Evolutionary conservation across 2,329 filamentous ascomycete species (phyloP), one percentile per base, ranked within the genome.

Genomic region (Colletotrichum filicis): DNA sequence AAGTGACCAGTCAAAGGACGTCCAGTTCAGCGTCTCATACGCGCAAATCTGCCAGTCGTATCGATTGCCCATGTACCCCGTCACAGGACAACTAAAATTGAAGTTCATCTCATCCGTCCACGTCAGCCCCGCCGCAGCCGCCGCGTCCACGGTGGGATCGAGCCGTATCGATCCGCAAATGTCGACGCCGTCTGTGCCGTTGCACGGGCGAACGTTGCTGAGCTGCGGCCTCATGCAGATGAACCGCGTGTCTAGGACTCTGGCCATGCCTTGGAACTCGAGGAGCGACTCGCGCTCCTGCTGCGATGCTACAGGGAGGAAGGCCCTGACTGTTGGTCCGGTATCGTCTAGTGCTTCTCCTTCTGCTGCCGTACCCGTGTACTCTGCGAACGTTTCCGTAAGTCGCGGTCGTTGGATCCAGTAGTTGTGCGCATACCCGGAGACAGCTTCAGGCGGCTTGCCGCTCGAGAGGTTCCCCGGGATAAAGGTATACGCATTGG

Each of bases 321-420:
- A 66, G 0, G 61, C 55, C 1, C 68, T 35, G 14, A 71, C 3
- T 5, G 68, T 66, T 8, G 42, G 35, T 1, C 68, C 68, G 11
- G 68, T 71, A 0, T 71, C 68, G 12, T 66, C 68, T 1, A 67
- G 22, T 35, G 42, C 53, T 7, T 60, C 52, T 4, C 12, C 55
- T 22, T 35, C 56, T 1, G 22, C 26, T 7, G 42, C 6, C 6
- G 28, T 2, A 2, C 49, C 37, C 1, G 35, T 6, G 30, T 52
- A 55, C 37, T 68, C 65, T 24, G 65, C 65, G 8, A 68, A 68
- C 2, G 65, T 68, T 16, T 61, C 56, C 2, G 49, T 26, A 3
- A 66, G 53, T 11, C 35, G 32, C 7, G 53, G 63, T 8, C 24
- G 35, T n/a, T 58, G 52, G 14, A 56, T 12, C 52, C 52, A 66